Evolutionary conservation across 441 rosid genomes (phyloP).

Genomic region (Cnidoscolus chayamansa): DNA sequence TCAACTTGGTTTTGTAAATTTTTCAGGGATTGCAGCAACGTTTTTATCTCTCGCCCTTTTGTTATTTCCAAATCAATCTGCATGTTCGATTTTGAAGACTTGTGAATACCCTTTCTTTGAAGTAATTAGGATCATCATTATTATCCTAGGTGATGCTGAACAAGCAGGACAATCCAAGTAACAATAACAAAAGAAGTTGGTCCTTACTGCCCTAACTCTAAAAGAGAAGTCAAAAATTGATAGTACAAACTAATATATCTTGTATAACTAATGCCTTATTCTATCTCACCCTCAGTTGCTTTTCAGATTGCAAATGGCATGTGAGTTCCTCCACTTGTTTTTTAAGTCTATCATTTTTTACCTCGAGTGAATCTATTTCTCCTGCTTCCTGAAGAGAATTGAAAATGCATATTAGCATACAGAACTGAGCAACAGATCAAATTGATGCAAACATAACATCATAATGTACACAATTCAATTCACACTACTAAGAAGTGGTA

Average conservation of each 20-base stretch:
- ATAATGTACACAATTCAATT: background rate
- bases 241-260: background rate
- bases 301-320: constrained; percentile 18
- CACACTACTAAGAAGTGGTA: background rate
- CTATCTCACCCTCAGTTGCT: constrained; percentile 27
- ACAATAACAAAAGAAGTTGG: constrained; percentile 8
- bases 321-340: constrained; percentile 19
- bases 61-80: constrained; percentile 32
- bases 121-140: background rate
- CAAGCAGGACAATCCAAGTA: constrained; percentile 6
- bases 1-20: constrained; percentile 29
- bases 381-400: constrained; percentile 25
- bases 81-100: constrained; percentile 16
- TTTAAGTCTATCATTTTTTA: constrained; percentile 15
- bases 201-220: background rate
- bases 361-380: constrained; percentile 7
- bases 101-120: constrained; percentile 1
- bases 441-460: background rate
- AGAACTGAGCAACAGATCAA: background rate
- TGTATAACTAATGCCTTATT: background rate
- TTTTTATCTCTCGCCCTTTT: constrained; percentile 29
- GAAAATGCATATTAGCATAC: constrained; percentile 18
- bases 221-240: constrained; percentile 1
- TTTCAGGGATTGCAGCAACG: constrained; percentile 29
- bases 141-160: constrained; percentile 10